Evolutionary conservation across 441 rosid genomes (phyloP), one percentile per base, ranked within the genome.

Genomic region (Kokia cookei): DNA sequence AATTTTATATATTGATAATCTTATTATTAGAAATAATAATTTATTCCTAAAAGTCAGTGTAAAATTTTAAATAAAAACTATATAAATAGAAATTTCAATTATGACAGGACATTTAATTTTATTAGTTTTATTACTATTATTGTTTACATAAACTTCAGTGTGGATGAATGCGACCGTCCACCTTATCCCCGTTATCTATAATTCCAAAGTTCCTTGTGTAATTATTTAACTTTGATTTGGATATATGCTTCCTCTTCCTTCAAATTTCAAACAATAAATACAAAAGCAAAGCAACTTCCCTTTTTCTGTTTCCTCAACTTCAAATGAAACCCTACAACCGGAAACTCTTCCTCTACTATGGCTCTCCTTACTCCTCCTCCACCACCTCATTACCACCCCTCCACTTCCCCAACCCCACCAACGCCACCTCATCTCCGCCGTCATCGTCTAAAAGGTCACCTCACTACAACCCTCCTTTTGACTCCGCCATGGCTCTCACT

Each of bases 401-500:
- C 29, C 6, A 24, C 69, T 73, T 74, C 15, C 43, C 75, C 11
- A n/a, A 14, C 32, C 7, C 59, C 64, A 14, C 1, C 19, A 47
- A 67, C 59, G 40, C 55, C 62, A 22, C 73, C 68, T 72, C 84
- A 17, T 32, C 80, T 27, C 68, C 69, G 12, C 61, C 77, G 15
- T 8, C 45, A 3, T 68, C 60, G 7, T 51, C 76, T 29, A 37
- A 37, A 19, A 7, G 37, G 17, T 32, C 35, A 7, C 13, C 65
- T n/a, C 63, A 64, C 8, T n/a, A 74, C 2, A 17, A 4, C 77
- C 7, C 71, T 26, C n/a, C 78, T 37, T 75, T 87, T 43, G 86
- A 83, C 48, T 77, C 87, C 64, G 77, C 83, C 63, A 72, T 82
- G 79, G 85, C 80, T 59, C 79, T 87, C 71, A 80, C 87, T 8